Evolutionary conservation across 257 asterid genomes (phyloP), one percentile per base, ranked within the genome.

Genomic region (Primulina tabacum): DNA sequence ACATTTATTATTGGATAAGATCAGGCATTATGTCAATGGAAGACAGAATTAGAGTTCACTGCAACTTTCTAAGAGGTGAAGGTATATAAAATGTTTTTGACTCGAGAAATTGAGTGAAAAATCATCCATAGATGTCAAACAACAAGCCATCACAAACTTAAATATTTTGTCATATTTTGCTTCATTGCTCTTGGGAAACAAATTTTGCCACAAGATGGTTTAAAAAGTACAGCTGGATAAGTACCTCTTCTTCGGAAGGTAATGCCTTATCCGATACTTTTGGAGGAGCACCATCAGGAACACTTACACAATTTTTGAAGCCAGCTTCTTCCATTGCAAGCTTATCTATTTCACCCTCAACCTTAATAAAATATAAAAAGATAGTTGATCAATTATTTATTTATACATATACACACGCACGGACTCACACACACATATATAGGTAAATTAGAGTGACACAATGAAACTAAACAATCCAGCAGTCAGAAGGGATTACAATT

Each of bases 261-360:
- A 93, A 59, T 29, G 73, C 84, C 81, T 90, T 90, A 40, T 79
- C 37, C n/a, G 97, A 90, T 75, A 83, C 89, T 75, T 83, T 81
- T 38, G 96, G 71, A 71, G 98, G 98, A 24, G 98, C 97, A 60
- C 99, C 97, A 82, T 90, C 92, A 61, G 97, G 99, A 75, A 93
- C 97, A 59, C 99, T 93, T 73, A 89, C 99, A 69, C 97, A 93
- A 61, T 89, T 90, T 76, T 79, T 81, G 78, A 90, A 90, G 70
- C 99, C 99, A 68, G 97, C 97, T 78, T 93, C 99, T 86, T 90
- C 99, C 96, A 93, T 83, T 40, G 99, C 90, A 84, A 93, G 99
- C 84, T 93, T 93, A 82, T 93, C 97, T 86, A 93, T 90, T 84
- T 93, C 99, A 77, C 97, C 99, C 81, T 93, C 99, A 81, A 93